Evolutionary conservation across 495 filamentous ascomycete genomes (phyloP).

Genomic region (Aspergillus sparsus): DNA sequence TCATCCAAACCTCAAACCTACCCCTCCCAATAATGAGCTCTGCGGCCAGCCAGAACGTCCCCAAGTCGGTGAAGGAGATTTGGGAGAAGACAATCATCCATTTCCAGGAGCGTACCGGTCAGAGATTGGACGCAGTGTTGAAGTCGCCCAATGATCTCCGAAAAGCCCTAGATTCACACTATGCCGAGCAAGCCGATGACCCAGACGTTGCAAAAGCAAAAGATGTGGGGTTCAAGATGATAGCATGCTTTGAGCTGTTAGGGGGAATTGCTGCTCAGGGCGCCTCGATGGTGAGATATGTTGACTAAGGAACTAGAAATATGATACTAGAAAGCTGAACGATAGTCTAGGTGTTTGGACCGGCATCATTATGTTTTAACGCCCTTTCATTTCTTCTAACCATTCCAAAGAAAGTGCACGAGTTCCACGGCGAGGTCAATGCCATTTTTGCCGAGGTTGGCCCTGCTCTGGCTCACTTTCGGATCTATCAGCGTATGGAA

Average conservation of each 20-base stretch:
- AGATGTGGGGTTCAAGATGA: slow-evolving; percentile 21
- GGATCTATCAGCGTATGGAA: slow-evolving; percentile 31
- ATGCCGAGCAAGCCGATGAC: slow-evolving; percentile 10
- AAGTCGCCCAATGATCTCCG: slow-evolving; percentile 15
- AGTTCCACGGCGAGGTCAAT: slow-evolving; percentile 27
- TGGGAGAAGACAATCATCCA: slow-evolving; percentile 16
- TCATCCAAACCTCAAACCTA: no score
- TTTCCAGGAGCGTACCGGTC: slow-evolving; percentile 19
- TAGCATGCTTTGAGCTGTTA: slow-evolving; percentile 27
- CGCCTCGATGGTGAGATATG: slow-evolving; percentile 21
- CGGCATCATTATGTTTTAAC: slow-evolving; percentile 29
- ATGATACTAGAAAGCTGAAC: not conserved
- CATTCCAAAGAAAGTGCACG: slow-evolving; percentile 26
- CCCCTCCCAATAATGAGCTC: not conserved
- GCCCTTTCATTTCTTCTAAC: slow-evolving; percentile 29
- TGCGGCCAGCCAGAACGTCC: not conserved
- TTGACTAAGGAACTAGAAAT: not conserved
- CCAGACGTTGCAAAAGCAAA: slow-evolving; percentile 11
- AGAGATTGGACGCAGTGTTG: slow-evolving; percentile 9
- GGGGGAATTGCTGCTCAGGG: slow-evolving; percentile 27
- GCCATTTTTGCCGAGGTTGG: slow-evolving; percentile 27
- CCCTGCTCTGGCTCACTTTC: slow-evolving; percentile 26
- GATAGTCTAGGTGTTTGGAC: slow-evolving; percentile 18
- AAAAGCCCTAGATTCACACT: slow-evolving; percentile 13
- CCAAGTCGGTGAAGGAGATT: slow-evolving; percentile 17